Base-by-base conservation (phyloP, 495 filamentous ascomycete species). In the Platismatia glauca region DNA sequence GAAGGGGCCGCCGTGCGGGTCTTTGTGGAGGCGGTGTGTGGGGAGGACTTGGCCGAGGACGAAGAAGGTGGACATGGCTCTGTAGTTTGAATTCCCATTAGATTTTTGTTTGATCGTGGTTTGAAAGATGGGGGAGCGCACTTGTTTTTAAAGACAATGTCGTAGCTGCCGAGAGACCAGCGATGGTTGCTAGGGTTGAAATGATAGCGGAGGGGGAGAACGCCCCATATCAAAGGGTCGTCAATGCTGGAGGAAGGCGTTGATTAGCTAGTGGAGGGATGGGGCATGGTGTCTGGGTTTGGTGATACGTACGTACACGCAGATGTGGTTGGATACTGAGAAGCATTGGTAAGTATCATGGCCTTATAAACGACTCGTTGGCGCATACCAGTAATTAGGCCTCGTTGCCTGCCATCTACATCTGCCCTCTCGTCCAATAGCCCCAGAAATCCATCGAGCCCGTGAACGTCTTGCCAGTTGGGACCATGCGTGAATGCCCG, bases 141-240 rank as follows among this genome's bases (percentile, higher is more conserved):
- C 61, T 59, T 58, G 44, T 65, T 88, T 55, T 78, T 81, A 72
- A 90, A 98, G 72, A 91, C 95, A 58, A 98, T 90, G 75, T 98
- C 94, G 74, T 95, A 88, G 67, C 90, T 93, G 22, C 89, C 94
- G 55, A 97, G 79, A 7, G 83, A 82, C 90, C 93, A 96, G 68
- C 94, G 81, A 65, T 89, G 82, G 70, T 91, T 90, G 67, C 79
- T 81, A 1, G 87, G 85, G 55, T 84, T 80, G 66, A 88, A 84
- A 58, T 80, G 73, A 66, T 91, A 88, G 48, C 80, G 75, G 29
- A 86, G 71, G 7, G 94, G 94, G 11, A 98, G 78, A 20, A 89
- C 78, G 41, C 92, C 93, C 91, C 91, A 98, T 58, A 96, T 82
- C 52, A 97, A 72, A 12, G 94, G 94, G 77, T 98, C 94, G 75